Conservation (phyloP, 176 grass and related monocot species). For the Olyra latifolia region DNA sequence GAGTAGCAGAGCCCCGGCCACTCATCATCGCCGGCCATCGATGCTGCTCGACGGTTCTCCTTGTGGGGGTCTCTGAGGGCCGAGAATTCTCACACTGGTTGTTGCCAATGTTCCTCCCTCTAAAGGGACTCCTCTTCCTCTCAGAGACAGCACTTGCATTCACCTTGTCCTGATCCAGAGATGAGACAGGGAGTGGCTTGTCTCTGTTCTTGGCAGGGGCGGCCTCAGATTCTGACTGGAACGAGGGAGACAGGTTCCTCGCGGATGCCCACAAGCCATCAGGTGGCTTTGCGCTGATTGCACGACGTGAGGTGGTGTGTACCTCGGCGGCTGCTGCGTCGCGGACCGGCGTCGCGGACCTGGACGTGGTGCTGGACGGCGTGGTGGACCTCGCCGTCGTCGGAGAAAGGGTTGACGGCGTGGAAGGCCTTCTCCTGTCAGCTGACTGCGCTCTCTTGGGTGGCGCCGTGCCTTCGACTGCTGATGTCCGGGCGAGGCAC, state of each 20-base stretch:
- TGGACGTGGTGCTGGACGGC: conserved; percentile 9
- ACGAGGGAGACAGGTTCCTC: conserved; percentile 42
- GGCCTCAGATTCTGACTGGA: conserved; percentile 42
- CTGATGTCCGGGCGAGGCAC: neutral
- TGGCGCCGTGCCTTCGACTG: neutral
- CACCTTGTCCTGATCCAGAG: conserved; percentile 19
- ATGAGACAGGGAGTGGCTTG: conserved; percentile 21
- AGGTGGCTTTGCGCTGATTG: conserved; percentile 12
- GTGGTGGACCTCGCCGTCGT: conserved; percentile 33
- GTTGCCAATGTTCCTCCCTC: conserved; percentile 40
- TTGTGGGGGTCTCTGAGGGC: neutral
- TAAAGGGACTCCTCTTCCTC: conserved; percentile 58
- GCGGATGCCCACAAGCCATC: conserved; percentile 52
- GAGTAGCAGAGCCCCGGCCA: conserved; percentile 28
- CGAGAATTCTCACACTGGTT: conserved; percentile 45
- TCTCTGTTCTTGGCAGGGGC: conserved; percentile 39
- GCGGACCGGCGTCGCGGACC: conserved; percentile 36
- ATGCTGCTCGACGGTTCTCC: conserved; percentile 37
- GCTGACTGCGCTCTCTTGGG: conserved; percentile 60
- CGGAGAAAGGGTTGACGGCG: conserved; percentile 19
- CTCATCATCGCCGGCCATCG: conserved; percentile 58
- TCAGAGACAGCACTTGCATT: neutral
- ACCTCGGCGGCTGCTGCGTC: conserved; percentile 38
- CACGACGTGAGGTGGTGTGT: conserved; percentile 20
- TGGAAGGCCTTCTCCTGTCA: conserved; percentile 48